Percentiles rank a stretch among this genome's conserved stretches.
Evolutionary conservation across 345 rosid genomes (phyloP).

Genomic region (Orychophragmus violaceus): DNA sequence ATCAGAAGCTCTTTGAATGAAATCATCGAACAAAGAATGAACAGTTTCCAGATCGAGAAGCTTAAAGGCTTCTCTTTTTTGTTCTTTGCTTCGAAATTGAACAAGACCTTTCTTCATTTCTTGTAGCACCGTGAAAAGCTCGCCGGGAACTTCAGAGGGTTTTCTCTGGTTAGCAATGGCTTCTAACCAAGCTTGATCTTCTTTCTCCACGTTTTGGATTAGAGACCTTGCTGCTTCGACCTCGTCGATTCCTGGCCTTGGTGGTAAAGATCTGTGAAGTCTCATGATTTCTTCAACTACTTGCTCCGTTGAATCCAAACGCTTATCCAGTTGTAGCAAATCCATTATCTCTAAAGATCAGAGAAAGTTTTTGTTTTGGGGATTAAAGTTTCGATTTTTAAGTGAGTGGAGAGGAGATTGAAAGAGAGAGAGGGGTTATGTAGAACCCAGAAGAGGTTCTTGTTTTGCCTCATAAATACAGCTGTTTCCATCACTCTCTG

Average conservation of each 20-base stretch:
- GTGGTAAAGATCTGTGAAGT: constrained; percentile 76
- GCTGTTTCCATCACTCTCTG: constrained; percentile 34
- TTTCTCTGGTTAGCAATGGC: constrained; percentile 55
- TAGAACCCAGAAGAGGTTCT: constrained; percentile 22
- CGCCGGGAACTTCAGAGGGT: constrained; percentile 53
- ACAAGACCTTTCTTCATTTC: constrained; percentile 76
- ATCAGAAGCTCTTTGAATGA: constrained; percentile 76
- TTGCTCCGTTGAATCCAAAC: constrained; percentile 49
- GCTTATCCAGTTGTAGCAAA: constrained; percentile 41
- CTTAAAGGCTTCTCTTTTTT: constrained; percentile 65
- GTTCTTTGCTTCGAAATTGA: constrained; percentile 59
- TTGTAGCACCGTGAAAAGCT: constrained; percentile 60
- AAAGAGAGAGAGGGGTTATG: constrained; percentile 18
- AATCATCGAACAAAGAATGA: constrained; percentile 69
- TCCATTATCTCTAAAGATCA: neutral
- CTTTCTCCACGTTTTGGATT: constrained; percentile 70
- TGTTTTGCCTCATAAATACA: constrained; percentile 20
- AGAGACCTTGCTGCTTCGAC: constrained; percentile 71
- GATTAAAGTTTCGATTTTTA: neutral
- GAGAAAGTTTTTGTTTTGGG: neutral
- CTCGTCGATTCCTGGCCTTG: constrained; percentile 74
- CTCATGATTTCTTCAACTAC: constrained; percentile 91
- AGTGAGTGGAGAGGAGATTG: neutral
- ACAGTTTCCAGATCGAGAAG: constrained; percentile 73
- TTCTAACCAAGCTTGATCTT: constrained; percentile 65